Evolutionary conservation across 352 stramenopile genomes (phyloP).

Genomic region (Plasmopara viticola): DNA sequence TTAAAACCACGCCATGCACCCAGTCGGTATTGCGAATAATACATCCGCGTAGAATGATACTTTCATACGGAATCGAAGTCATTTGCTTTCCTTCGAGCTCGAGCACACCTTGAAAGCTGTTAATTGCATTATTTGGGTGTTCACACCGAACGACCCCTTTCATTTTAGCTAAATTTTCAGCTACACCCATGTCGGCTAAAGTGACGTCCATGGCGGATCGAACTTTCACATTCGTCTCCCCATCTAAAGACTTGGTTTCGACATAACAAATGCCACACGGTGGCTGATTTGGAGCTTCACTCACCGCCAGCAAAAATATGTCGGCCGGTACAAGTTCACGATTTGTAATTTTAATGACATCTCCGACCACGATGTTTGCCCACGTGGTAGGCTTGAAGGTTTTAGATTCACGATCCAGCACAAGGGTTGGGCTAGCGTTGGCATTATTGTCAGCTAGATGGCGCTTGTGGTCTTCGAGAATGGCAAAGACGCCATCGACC

Average conservation of each 20-base stretch:
- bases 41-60: constrained; percentile 87
- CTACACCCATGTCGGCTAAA: constrained; percentile 37
- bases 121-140: constrained; percentile 85
- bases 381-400: constrained; percentile 57
- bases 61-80: constrained; percentile 69
- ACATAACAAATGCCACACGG: constrained; percentile 83
- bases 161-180: constrained; percentile 41
- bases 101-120: constrained; percentile 87
- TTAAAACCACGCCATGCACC: constrained; percentile 88
- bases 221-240: constrained; percentile 92
- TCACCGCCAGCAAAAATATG: constrained; percentile 76
- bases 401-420: constrained; percentile 41
- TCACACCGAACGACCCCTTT: constrained; percentile 67
- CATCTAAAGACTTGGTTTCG: constrained; percentile 89
- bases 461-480: constrained; percentile 84
- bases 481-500: constrained; percentile 83
- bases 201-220: constrained; percentile 73
- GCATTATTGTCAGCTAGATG: constrained; percentile 78
- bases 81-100: constrained; percentile 43
- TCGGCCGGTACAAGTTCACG: constrained; percentile 81
- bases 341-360: constrained; percentile 77
- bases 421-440: constrained; percentile 62
- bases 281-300: constrained; percentile 45
- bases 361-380: constrained; percentile 81
- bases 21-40: constrained; percentile 91